Conservation (phyloP, 768 basidiomycete genomes). For the Russula ochroleuca region DNA sequence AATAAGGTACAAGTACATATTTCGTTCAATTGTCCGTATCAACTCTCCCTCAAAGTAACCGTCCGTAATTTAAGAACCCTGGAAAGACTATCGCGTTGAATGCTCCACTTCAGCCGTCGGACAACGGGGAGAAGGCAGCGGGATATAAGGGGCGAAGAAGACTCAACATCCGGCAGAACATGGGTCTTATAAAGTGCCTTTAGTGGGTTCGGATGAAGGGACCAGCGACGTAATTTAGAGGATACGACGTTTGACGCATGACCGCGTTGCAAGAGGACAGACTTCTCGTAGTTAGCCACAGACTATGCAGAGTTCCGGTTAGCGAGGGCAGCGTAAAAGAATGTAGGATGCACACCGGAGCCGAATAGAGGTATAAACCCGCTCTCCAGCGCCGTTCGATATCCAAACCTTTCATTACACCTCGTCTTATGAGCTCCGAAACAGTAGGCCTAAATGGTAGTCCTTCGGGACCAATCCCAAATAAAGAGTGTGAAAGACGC, state of each 20-base stretch:
- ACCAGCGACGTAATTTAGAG: slow-evolving; percentile 47
- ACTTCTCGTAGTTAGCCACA: slow-evolving; percentile 51
- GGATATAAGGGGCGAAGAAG: slow-evolving; percentile 51
- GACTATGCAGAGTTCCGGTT: slow-evolving; percentile 43
- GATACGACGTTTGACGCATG: slow-evolving; percentile 37
- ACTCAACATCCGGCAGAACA: slow-evolving; percentile 51
- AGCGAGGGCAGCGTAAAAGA: slow-evolving; percentile 5
- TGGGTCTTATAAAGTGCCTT: slow-evolving; percentile 44
- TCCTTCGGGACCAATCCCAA: slow-evolving; percentile 54
- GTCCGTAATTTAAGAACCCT: slow-evolving; percentile 31
- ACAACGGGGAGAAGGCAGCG: slow-evolving; percentile 60
- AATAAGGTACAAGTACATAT: background rate
- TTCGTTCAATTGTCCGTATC: background rate
- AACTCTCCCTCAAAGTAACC: background rate
- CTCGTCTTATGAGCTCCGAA: slow-evolving; percentile 61
- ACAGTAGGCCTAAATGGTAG: slow-evolving; percentile 57
- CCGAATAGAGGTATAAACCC: slow-evolving; percentile 62
- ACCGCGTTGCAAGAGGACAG: slow-evolving; percentile 48
- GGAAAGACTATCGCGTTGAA: slow-evolving; percentile 59
- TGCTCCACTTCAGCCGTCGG: slow-evolving; percentile 65
- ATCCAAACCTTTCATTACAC: slow-evolving; percentile 63
- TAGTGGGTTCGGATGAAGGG: slow-evolving; percentile 31
- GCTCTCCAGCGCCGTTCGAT: slow-evolving; percentile 63
- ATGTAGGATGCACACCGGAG: slow-evolving; percentile 38
- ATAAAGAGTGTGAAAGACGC: slow-evolving; percentile 60